Conservation (phyloP, 371 early-diverging fungal genomes). For the Entomophthora muscae region DNA sequence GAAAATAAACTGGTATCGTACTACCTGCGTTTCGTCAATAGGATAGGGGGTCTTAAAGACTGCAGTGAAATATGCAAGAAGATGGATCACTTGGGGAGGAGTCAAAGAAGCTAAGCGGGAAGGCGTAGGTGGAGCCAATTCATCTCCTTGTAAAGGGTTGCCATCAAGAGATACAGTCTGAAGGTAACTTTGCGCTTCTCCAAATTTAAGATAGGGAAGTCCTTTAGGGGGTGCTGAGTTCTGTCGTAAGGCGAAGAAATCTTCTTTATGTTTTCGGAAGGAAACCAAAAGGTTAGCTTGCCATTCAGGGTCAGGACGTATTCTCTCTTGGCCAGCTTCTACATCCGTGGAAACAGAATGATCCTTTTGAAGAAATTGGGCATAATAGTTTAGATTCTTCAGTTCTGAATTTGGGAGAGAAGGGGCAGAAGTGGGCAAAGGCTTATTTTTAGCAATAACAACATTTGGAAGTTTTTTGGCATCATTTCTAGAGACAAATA, state of each 20-base stretch:
- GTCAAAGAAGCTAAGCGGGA: neutral
- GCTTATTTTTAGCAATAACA: neutral
- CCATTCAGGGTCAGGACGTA: neutral
- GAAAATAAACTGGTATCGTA: neutral
- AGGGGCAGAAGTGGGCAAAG: neutral
- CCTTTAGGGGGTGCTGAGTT: neutral
- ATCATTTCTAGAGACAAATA: neutral
- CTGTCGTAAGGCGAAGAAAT: neutral
- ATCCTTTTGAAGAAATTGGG: neutral
- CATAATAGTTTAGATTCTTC: neutral
- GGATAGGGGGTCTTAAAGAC: neutral
- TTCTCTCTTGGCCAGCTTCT: neutral
- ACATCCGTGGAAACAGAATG: too few relatives aligned
- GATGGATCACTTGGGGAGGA: neutral
- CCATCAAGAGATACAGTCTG: neutral
- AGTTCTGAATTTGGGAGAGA: neutral
- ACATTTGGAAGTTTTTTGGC: constrained; percentile 1
- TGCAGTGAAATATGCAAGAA: neutral
- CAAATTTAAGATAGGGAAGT: neutral
- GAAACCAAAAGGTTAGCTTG: neutral
- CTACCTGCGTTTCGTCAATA: neutral
- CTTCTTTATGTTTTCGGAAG: neutral
- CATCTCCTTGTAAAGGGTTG: neutral
- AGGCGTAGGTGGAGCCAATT: neutral
- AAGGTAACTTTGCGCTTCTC: neutral